Evolutionary conservation across 768 basidiomycete species (phyloP), one percentile per base, ranked within the genome.

Genomic region (Tylopilus felleus): DNA sequence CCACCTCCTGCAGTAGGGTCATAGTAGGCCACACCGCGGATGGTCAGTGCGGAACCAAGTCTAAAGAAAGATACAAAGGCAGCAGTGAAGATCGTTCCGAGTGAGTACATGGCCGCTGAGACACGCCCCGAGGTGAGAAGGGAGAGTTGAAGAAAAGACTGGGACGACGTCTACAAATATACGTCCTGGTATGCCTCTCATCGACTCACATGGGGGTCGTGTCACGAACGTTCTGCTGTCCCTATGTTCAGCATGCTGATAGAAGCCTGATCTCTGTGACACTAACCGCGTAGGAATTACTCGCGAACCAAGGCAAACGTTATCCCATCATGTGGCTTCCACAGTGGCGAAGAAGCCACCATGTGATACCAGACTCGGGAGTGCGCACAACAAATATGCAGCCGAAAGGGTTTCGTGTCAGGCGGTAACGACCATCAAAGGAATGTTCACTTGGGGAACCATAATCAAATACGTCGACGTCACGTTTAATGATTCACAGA

Each of bases 1-100:
- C 78, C 77, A n/a, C 76, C 76, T 9, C 55, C 59, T 1, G 17
- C n/a, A 2, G 62, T 55, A 3, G 78, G 77, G 41, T 71, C 41
- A 39, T 70, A 67, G 63, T 71, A 79, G 25, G 63, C 72, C 6
- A 65, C 64, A 3, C 45, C 50, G 5, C 53, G 40, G 8, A 45
- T n/a, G 9, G 51, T 21, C 28, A 53, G 33, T 22, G 54, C 36
- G 7, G 29, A 50, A 25, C 46, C 21, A 14, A 60, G 27, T 47
- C 40, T 43, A 12, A 54, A 43, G 46, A 51, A 35, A 41, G 49
- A 43, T 8, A n/a, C 3, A 8, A 63, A 8, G 4, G 35, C 17
- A n/a, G 8, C 39, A 14, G 22, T 8, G 23, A 53, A 38, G 31
- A 36, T 22, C 12, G n/a, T 8, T 29, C 19, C 22, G 1, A n/a